A percentile compares a stretch with the other conserved stretches of the same genome.
phyloP scores from a whole-genome alignment of 371 early-diverging fungal genomes.

The Mortierella sp. region DNA sequence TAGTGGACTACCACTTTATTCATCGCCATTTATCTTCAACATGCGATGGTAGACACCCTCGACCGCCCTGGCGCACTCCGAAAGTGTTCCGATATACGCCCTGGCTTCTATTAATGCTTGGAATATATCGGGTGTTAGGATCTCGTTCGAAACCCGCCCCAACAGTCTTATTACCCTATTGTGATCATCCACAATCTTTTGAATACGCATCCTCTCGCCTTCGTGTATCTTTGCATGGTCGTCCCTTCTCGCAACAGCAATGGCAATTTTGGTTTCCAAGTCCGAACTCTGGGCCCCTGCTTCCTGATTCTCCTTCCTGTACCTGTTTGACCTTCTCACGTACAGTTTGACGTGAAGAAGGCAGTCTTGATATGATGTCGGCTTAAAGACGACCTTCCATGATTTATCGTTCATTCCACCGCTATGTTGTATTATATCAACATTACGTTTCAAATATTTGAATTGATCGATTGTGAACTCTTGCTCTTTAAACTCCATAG shows the following conservation, averaged over 20 bases:
- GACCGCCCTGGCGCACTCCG: not conserved
- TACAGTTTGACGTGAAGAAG: not conserved
- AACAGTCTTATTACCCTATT: not conserved
- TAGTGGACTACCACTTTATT: no score
- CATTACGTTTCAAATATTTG: no score
- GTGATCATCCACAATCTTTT: not conserved
- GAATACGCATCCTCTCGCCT: not conserved
- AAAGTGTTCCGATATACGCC: not conserved
- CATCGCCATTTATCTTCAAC: no score
- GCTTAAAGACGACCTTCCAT: not conserved
- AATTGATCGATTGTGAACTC: no score
- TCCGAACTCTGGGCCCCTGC: not conserved
- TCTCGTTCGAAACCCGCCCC: not conserved
- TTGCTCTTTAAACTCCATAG: not conserved
- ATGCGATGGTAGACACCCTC: not conserved
- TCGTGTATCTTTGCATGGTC: not conserved
- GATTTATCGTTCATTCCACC: no score
- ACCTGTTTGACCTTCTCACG: not conserved
- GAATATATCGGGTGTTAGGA: not conserved
- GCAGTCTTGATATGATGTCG: not conserved
- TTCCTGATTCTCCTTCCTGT: not conserved
- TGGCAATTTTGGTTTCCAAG: no score
- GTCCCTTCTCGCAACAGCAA: no score
- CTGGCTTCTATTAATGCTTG: not conserved
- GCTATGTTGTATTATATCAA: no score